These are phyloP conservation scores for Aphanomyces astaci DNA, from an alignment of 352 stramenopile species.

Conservation along the genomic window DNA sequence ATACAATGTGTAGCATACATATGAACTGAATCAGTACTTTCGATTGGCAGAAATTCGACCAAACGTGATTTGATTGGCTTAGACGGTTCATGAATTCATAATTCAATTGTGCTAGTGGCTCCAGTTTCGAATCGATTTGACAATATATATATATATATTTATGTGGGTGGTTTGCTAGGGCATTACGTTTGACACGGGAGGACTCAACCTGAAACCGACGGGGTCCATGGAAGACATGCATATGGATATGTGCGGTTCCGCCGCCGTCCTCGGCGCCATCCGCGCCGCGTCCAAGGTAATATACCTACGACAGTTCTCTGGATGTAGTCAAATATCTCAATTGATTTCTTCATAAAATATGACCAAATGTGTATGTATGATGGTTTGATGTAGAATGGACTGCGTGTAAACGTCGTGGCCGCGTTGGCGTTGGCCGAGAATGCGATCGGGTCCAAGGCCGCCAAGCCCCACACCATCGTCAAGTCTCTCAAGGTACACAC, in stretches of 20 bases:
- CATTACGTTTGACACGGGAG: conserved; percentile 93
- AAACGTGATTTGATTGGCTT: no score
- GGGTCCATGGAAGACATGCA: conserved; percentile 89
- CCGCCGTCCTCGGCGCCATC: conserved; percentile 74
- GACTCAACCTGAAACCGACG: conserved; percentile 91
- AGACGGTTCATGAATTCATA: no score
- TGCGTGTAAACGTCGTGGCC: conserved; percentile 77
- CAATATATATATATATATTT: no score
- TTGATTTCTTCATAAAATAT: no score
- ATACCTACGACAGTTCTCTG: background rate
- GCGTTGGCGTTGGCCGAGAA: conserved; percentile 76
- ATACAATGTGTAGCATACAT: no score
- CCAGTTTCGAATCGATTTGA: no score
- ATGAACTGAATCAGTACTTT: no score
- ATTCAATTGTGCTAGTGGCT: no score
- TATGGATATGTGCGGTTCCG: conserved; percentile 87
- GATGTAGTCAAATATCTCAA: no score
- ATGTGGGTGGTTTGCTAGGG: no score
- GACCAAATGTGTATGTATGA: no score
- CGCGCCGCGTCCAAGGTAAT: conserved; percentile 43
- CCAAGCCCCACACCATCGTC: conserved; percentile 82
- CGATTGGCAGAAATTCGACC: no score
- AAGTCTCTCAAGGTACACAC: conserved; percentile 78
- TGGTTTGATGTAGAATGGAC: conserved; percentile 37
- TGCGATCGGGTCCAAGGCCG: conserved; percentile 76